Percentiles rank a stretch among this genome's conserved stretches.
Conservation (phyloP, 768 basidiomycete species). For the Sarcodon sp. region DNA sequence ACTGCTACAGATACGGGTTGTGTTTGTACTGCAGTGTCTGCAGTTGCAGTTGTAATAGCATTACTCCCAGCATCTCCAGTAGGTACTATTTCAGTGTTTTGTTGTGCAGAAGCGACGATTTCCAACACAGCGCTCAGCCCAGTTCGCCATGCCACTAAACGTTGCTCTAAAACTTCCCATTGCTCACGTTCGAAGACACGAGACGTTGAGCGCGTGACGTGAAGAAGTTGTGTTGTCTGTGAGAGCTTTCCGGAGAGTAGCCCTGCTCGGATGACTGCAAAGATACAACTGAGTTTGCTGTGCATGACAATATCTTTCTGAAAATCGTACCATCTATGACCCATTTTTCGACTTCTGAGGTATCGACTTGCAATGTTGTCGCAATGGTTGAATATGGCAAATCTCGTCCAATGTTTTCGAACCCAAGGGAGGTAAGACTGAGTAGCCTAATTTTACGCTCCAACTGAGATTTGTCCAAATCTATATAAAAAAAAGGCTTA, state of each 20-base stretch:
- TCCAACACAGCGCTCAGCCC: constrained; percentile 60
- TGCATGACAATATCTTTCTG: neutral
- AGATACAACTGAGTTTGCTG: neutral
- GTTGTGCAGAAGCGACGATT: constrained; percentile 43
- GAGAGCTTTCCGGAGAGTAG: constrained; percentile 76
- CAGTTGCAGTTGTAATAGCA: constrained; percentile 1
- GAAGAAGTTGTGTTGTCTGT: constrained; percentile 62
- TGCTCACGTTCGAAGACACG: constrained; percentile 67
- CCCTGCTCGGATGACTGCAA: constrained; percentile 65
- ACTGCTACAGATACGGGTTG: neutral
- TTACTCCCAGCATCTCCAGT: neutral
- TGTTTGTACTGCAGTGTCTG: constrained; percentile 1
- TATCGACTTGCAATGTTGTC: constrained; percentile 48
- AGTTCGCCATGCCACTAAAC: constrained; percentile 66
- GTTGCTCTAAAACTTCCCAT: constrained; percentile 69
- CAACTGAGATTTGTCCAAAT: constrained; percentile 41
- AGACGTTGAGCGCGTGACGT: constrained; percentile 60
- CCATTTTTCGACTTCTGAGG: constrained; percentile 70
- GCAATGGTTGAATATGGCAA: constrained; percentile 63
- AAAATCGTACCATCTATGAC: constrained; percentile 61
- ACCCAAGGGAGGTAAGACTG: constrained; percentile 64
- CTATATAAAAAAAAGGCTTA: constrained; percentile 18
- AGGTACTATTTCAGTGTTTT: constrained; percentile 5
- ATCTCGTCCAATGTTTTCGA: constrained; percentile 61
- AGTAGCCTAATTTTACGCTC: constrained; percentile 75